These are phyloP conservation scores for Hamamelis virginiana DNA, from an alignment of 164 flowering plant genomes.

Conservation along the genomic window DNA sequence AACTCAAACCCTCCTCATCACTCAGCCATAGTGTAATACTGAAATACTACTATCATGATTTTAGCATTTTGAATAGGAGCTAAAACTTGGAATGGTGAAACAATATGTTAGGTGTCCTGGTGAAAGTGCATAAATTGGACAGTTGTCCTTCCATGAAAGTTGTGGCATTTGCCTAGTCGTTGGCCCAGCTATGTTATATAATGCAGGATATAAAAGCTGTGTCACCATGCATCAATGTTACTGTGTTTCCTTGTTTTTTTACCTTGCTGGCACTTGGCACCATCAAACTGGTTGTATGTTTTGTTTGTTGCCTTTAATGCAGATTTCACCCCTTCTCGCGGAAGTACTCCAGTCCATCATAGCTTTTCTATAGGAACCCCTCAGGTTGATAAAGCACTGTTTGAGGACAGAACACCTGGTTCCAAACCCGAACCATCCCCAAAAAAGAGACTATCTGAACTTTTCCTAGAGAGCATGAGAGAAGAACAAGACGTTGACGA, in stretches of 20 bases:
- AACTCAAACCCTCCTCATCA: too few relatives aligned
- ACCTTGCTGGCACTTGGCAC: neutral
- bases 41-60: too few relatives aligned
- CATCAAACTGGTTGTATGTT: neutral
- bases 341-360: conserved; percentile 54
- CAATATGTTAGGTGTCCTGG: neutral
- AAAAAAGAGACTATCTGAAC: conserved; percentile 66
- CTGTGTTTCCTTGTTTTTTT: neutral
- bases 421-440: conserved; percentile 40
- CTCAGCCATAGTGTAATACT: too few relatives aligned
- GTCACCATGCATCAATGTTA: neutral
- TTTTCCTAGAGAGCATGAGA: conserved; percentile 52
- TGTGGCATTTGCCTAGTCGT: neutral
- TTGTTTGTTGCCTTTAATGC: conserved; percentile 22
- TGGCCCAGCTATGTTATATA: neutral
- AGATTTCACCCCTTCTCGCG: conserved; percentile 84
- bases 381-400: conserved; percentile 21
- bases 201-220: neutral
- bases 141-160: neutral
- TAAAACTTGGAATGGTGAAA: too few relatives aligned
- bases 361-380: conserved; percentile 26
- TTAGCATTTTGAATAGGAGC: too few relatives aligned
- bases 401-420: conserved; percentile 20
- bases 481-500: conserved; percentile 21
- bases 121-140: neutral